Base-by-base conservation (phyloP, 2,329 filamentous ascomycete species). In the Aureobasidium mangrovei region DNA sequence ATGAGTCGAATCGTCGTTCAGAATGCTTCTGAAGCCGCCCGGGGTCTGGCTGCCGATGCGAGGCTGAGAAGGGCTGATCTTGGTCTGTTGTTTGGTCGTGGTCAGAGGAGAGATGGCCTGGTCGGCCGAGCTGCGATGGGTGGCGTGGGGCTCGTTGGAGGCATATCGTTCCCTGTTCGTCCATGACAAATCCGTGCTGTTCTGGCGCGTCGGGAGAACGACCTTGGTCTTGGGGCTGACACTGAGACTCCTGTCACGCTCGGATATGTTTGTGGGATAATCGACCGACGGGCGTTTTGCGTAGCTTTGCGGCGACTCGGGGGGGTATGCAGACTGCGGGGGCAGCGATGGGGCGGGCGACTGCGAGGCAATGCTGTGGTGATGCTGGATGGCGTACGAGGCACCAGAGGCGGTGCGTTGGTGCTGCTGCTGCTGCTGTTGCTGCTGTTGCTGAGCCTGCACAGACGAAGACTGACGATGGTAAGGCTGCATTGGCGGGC, bases 171-270 rank as follows among this genome's bases (percentile, higher is more conserved):
- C 39, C 7, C 26, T 36, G 4, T 24, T 29, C 7, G 49, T 38
- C 47, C 47, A 52, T 3, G 47, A 52, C 31, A 40, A 35, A 2
- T 53, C 49, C 7, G 39, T 28, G n/a, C 66, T 68, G 53, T 62
- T 65, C 36, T 67, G 63, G 41, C 66, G 59, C 28, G 63, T 43
- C 12, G 49, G 49, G 6, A 53, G 63, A 12, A 61, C 62, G 4
- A 66, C 56, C 41, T 66, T 67, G 35, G 86, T 89, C 70, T 88
- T 90, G 31, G 88, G 88, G 66, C 86, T 91, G 48, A 91, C 81
- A 64, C 86, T 91, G 52, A 85, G 68, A 65, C 84, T 88, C 47
- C 79, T 75, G 58, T 87, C 86, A 62, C 85, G 79, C 54, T 88
- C 84, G 59, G 77, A 77, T 1, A 36, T 6, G 5, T 35, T 44